A percentile compares a stretch with the other conserved stretches of the same genome.
These are phyloP conservation scores for Kodamaea sp. DNA, from an alignment of 1,139 yeast species.

Conservation along the genomic window DNA sequence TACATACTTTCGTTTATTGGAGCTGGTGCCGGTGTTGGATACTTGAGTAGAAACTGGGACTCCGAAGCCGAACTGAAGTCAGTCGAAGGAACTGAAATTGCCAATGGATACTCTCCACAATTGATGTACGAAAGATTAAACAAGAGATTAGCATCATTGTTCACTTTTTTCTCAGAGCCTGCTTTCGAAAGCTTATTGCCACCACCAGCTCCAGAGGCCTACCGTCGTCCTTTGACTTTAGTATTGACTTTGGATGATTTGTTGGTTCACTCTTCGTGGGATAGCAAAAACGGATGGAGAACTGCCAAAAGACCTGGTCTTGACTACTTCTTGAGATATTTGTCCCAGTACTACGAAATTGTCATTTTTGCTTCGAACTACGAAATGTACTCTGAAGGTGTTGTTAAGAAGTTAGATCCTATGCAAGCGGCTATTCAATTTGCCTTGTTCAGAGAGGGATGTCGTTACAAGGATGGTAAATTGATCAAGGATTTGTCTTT, in stretches of 20 bases:
- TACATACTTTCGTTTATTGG: conserved; percentile 64
- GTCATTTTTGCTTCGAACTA: conserved; percentile 86
- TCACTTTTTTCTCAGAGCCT: conserved; percentile 89
- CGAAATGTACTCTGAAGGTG: conserved; percentile 82
- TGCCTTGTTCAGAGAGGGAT: conserved; percentile 87
- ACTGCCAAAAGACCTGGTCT: conserved; percentile 99
- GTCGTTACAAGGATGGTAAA: conserved; percentile 86
- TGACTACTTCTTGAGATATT: conserved; percentile 92
- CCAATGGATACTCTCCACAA: conserved; percentile 69
- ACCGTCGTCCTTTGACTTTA: conserved; percentile 88
- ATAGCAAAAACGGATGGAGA: conserved; percentile 93
- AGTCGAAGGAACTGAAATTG: conserved; percentile 50
- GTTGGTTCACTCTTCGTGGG: conserved; percentile 90
- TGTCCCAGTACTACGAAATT: conserved; percentile 93
- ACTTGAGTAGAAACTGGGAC: conserved; percentile 87
- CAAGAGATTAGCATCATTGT: conserved; percentile 72
- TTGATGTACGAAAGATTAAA: conserved; percentile 66
- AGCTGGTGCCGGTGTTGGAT: conserved; percentile 66
- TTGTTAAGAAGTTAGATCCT: conserved; percentile 89
- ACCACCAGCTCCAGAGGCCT: conserved; percentile 83
- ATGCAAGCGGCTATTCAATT: conserved; percentile 86
- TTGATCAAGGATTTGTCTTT: conserved; percentile 82
- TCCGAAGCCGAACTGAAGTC: conserved; percentile 65
- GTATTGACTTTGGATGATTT: conserved; percentile 89
- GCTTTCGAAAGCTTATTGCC: conserved; percentile 91